phyloP scores from a whole-genome alignment of 345 rosid genomes.

The Citrus maxima region DNA sequence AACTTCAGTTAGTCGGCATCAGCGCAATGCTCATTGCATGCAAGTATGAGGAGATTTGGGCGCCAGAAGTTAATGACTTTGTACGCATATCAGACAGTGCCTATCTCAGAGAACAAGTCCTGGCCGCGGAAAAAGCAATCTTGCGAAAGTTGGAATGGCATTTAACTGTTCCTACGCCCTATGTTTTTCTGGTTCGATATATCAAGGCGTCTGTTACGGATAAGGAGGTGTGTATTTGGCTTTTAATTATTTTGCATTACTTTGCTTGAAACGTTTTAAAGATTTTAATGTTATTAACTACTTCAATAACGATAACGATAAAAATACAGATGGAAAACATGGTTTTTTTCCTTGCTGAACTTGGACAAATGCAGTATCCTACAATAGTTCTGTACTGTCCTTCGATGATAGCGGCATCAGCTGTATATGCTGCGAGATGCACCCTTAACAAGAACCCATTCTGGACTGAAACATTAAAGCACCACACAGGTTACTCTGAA shows the following conservation, averaged over 20 bases:
- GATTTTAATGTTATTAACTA: too few relatives aligned
- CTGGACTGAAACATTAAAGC: constrained; percentile 73
- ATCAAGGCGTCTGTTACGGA: constrained; percentile 72
- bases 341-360: constrained; percentile 71
- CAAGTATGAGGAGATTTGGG: constrained; percentile 97
- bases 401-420: constrained; percentile 81
- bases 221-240: constrained; percentile 32
- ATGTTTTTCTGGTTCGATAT: constrained; percentile 77
- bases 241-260: background rate
- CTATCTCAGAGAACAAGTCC: constrained; percentile 66
- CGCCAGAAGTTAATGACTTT: constrained; percentile 90
- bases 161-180: constrained; percentile 77
- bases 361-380: constrained; percentile 68
- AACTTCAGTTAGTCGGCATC: constrained; percentile 80
- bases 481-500: constrained; percentile 68
- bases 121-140: constrained; percentile 77
- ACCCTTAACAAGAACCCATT: constrained; percentile 54
- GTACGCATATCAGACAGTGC: constrained; percentile 86
- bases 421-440: constrained; percentile 87
- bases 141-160: constrained; percentile 76
- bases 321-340: constrained; percentile 63
- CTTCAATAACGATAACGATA: background rate
- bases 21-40: constrained; percentile 87
- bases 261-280: background rate
- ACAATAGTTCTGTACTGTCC: constrained; percentile 41